These are phyloP conservation scores for Gilbertella persicaria DNA, from an alignment of 371 early-diverging fungal species.

Conservation along the genomic window DNA sequence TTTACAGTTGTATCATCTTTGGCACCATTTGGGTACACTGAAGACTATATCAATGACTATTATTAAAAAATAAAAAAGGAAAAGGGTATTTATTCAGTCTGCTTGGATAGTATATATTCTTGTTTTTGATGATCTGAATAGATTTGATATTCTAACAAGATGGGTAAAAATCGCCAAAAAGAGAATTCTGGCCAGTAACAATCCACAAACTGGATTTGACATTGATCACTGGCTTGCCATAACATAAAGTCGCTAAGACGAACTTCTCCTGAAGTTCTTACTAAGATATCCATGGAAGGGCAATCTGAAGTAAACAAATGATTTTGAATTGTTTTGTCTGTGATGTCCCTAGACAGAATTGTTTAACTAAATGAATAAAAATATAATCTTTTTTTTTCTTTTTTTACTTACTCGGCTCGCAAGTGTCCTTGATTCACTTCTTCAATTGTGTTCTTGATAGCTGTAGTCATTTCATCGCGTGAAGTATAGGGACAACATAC, in stretches of 20 bases:
- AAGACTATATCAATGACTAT: no score
- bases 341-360: conserved; percentile 60
- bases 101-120: background rate
- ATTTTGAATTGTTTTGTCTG: conserved; percentile 61
- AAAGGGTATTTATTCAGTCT: no score
- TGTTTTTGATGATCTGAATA: conserved; percentile 35
- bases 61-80: background rate
- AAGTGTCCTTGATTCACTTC: conserved; percentile 60
- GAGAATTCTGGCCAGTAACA: conserved; percentile 96
- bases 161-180: conserved; percentile 81
- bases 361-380: no score
- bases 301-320: conserved; percentile 70
- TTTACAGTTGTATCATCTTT: no score
- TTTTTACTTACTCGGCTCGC: conserved; percentile 42
- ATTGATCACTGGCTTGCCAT: conserved; percentile 82
- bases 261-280: conserved; percentile 97
- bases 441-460: conserved; percentile 54
- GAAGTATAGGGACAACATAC: conserved; percentile 97
- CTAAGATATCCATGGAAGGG: conserved; percentile 90
- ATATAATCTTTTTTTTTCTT: background rate
- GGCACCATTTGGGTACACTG: no score
- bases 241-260: conserved; percentile 97
- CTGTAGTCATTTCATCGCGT: conserved; percentile 87
- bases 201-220: conserved; percentile 85
- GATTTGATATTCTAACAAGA: conserved; percentile 82